Base-by-base conservation (phyloP, 2,329 filamentous ascomycete genomes). In the Aspergillaceae sp. region DNA sequence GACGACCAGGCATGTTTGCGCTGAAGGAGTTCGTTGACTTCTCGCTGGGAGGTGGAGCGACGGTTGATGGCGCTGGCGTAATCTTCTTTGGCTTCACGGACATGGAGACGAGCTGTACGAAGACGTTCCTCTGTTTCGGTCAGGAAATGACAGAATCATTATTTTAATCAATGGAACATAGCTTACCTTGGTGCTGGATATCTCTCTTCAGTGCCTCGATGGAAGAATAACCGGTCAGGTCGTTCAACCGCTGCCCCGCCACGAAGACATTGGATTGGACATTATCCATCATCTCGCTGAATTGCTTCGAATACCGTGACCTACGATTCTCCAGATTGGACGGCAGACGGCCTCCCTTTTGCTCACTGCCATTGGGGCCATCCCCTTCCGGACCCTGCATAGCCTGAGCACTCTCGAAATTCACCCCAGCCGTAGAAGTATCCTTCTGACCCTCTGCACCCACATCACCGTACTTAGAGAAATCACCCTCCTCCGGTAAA, bases 1-100 rank as follows among this genome's bases (percentile, higher is more conserved):
- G 90, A 83, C 0, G 83, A 82, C 92, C 92, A 98, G 11, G 83
- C 85, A 67, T 95, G 88, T 69, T 98, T 97, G 48, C 92, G 82
- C 51, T 95, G 91, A 5, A 98, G 79, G 27, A 98, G 78, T 26
- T 89, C 87, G 41, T 94, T 96, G 35, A 97, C 90, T 73, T 98
- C 92, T 56, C 92, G 87, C 70, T 97, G 91, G 1, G 90, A 94
- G 10, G 84, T 73, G n/a, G 87, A 84, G 55, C 94, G 86, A 55
- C 84, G 82, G 46, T 84, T 77, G 53, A 92, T 90, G 30, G 89
- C 87, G n/a, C 81, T 76, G 57, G 91, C 86, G 73, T 97, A 94
- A 42, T 76, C 76, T 42, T 78, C 74, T 51, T 92, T 88, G 11
- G 87, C 81, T 32, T 75, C 70, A 50, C 83, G 83, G 44, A 97